Base-by-base conservation (phyloP, 1,284 basidiomycete genomes). In the Melampsora americana region DNA sequence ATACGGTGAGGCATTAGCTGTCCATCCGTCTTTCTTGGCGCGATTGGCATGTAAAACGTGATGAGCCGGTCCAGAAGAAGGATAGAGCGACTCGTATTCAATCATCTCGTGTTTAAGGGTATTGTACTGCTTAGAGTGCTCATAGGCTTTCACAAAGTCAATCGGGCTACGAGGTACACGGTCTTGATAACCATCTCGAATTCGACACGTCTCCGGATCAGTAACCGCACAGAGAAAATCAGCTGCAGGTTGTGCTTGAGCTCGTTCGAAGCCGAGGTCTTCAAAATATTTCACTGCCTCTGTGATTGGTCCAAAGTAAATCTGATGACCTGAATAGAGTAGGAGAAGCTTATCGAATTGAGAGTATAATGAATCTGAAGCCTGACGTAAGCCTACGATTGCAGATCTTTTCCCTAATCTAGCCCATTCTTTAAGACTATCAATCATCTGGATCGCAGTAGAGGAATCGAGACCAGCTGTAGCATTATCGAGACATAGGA, bases 1-100 rank as follows among this genome's bases (percentile, higher is more conserved):
- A 71, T 79, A 81, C 48, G 78, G 78, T 23, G 78, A 78, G 5
- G 69, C 64, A 14, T 56, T 26, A 0, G 76, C 48, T n/a, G 30
- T 26, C 35, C 26, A 64, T 6, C 23, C 11, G 69, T 76, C 73
- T 64, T 76, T 76, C n/a, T 76, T 66, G 30, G 28, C 48, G 28
- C 56, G 66, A n/a, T 68, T 59, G 28, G 73, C 35, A 35, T 14
- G 44, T 12, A 76, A 42, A 28, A 69, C n/a, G 26, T 76, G 66
- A 44, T 68, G 66, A 26, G 73, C 73, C 30, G 60, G 50, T 1
- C 73, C 60, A n/a, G 66, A 68, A 18, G 73, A 76, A 50, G 73
- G 60, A 46, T 76, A 69, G 14, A 59, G 44, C 23, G 26, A 44
- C 18, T 68, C 66, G 42, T 76, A 76, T 23, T 76, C 23, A 4